These are phyloP conservation scores for Phyllosticta capitalensis DNA, from an alignment of 2,329 filamentous ascomycete genomes.

Conservation along the genomic window DNA sequence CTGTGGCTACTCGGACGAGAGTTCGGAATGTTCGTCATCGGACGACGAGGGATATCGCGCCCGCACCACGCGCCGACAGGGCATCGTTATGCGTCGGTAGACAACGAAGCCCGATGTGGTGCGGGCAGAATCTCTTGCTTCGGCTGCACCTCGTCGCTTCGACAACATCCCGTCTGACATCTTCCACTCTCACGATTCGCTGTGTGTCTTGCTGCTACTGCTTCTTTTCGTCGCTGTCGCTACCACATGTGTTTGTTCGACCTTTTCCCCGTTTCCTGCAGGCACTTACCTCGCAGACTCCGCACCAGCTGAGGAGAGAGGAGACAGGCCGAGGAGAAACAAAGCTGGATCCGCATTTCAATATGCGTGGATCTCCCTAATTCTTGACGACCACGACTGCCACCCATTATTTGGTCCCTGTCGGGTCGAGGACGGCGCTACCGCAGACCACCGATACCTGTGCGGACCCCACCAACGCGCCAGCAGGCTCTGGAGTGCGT, in stretches of 20 bases:
- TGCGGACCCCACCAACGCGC: background rate
- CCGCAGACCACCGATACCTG: background rate
- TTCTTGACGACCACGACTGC: background rate
- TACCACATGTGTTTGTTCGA: background rate
- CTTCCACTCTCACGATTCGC: background rate
- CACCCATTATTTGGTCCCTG: background rate
- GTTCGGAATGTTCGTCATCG: slow-evolving; percentile 60
- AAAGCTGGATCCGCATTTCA: background rate
- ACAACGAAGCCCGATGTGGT: background rate
- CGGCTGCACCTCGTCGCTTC: background rate
- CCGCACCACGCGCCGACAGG: slow-evolving; percentile 39
- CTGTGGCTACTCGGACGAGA: slow-evolving; percentile 72
- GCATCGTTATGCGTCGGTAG: slow-evolving; percentile 34
- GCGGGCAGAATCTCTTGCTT: background rate
- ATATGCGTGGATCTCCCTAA: background rate
- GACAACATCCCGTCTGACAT: background rate
- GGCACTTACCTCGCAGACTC: background rate
- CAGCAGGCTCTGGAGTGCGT: background rate
- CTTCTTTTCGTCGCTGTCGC: background rate
- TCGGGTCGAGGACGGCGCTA: background rate
- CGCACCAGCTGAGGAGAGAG: background rate
- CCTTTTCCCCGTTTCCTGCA: background rate
- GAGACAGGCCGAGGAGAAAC: background rate
- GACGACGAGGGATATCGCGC: slow-evolving; percentile 52
- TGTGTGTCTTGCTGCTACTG: background rate